phyloP scores from a whole-genome alignment of 352 stramenopile genomes.

The Phytophthora pinifolia region DNA sequence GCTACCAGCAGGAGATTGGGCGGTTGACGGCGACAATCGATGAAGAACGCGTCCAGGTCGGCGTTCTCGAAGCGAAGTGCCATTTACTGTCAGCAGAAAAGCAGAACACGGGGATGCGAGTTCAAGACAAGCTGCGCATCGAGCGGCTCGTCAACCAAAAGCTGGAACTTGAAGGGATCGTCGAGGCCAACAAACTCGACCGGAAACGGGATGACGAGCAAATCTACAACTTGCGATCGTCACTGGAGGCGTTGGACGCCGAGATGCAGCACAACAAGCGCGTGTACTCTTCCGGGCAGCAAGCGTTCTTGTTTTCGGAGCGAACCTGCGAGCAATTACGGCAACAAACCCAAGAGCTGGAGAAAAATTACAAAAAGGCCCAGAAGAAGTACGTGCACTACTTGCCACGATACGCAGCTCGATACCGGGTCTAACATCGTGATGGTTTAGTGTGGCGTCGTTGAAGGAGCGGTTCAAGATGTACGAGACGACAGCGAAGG shows the following conservation, averaged over 20 bases:
- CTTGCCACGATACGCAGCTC: background rate
- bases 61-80: constrained; percentile 67
- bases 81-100: constrained; percentile 70
- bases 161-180: constrained; percentile 62
- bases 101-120: constrained; percentile 73
- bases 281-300: constrained; percentile 74
- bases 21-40: constrained; percentile 41
- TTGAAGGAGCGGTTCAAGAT: constrained; percentile 76
- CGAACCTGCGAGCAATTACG: constrained; percentile 70
- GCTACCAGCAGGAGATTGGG: constrained; percentile 44
- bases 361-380: constrained; percentile 77
- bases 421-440: constrained; percentile 1
- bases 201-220: constrained; percentile 68
- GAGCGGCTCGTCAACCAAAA: constrained; percentile 80
- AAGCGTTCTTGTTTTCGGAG: constrained; percentile 75
- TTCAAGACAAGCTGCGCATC: constrained; percentile 80
- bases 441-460: constrained; percentile 44
- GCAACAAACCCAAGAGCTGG: constrained; percentile 60
- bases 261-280: constrained; percentile 83
- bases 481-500: constrained; percentile 73
- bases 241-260: constrained; percentile 66
- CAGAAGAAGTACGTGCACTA: constrained; percentile 57
- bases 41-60: constrained; percentile 59
- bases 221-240: constrained; percentile 63
- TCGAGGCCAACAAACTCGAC: constrained; percentile 61